Evolutionary conservation across 306 rosid species (phyloP), one percentile per base, ranked within the genome.

Genomic region (Astragalus membranaceus): DNA sequence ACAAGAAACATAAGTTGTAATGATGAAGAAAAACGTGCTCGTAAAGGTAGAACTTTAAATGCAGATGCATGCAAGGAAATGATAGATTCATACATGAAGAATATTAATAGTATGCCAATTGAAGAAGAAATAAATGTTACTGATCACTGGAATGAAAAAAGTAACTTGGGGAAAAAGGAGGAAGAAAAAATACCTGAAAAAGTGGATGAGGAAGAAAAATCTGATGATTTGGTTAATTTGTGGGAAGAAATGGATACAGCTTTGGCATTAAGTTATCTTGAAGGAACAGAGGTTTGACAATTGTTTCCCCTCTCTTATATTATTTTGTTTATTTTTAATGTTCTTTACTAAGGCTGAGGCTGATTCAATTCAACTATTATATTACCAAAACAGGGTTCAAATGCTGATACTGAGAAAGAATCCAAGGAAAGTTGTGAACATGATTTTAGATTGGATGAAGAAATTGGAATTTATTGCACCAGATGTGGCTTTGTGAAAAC

Each of bases 201-300:
- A 16, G 26, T 23, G 6, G 46, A 57, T 36, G 84, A 85, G 53
- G 82, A 80, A 10, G 90, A 73, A 76, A 86, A 81, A 67, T 56
- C 30, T 49, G 83, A 91, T 15, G 90, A 92, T 67, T 79, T 75
- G 47, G 92, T 83, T 4, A 80, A 70, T 78, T 43, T 90, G 79
- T 93, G 98, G 97, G 80, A 81, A 78, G 98, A 93, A 83, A 77
- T 88, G 90, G 90, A 93, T 55, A 68, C 87, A 59, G 84, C 88
- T 32, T 61, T 88, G 81, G 86, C 94, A 59, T 88, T 96, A 13
- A 44, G 50, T 59, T 82, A 85, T 80, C 83, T 26, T n/a, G 92
- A 88, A 50, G 90, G 77, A 11, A 58, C 75, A 23, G 86, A 79
- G 92, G 98, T 92, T 57, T 41, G 33, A 10, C 20, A 48, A 16